Conservation (phyloP, 345 rosid species). For the Eucalyptus fibrosa region DNA sequence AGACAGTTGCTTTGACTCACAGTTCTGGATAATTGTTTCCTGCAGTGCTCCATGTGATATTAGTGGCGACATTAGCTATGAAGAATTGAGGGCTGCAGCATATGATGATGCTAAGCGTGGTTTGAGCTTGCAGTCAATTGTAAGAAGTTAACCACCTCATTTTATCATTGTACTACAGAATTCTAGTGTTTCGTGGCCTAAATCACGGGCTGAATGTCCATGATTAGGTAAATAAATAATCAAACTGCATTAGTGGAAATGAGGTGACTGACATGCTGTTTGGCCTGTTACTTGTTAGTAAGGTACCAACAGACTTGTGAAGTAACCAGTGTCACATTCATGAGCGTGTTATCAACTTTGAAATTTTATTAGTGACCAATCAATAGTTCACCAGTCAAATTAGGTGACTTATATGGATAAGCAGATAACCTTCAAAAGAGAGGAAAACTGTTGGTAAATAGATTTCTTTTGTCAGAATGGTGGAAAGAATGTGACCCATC, state of each 20-base stretch:
- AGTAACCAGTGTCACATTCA: neutral
- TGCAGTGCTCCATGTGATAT: conserved; percentile 68
- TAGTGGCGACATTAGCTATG: conserved; percentile 61
- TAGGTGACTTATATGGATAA: neutral
- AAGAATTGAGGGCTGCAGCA: conserved; percentile 72
- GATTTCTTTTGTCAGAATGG: neutral
- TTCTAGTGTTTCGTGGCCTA: neutral
- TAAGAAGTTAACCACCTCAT: conserved; percentile 15
- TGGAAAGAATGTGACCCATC: neutral
- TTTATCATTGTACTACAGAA: neutral
- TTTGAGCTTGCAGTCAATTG: conserved; percentile 67
- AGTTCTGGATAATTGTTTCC: neutral
- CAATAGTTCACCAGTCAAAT: neutral
- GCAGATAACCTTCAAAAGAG: neutral
- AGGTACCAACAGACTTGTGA: neutral
- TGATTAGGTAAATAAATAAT: neutral
- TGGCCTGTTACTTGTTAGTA: neutral
- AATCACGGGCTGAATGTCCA: neutral
- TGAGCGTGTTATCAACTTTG: neutral
- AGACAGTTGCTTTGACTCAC: neutral
- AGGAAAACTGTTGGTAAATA: neutral
- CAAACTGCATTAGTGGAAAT: neutral
- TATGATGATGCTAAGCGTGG: conserved; percentile 76
- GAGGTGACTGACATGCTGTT: neutral
- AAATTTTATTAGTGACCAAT: neutral